phyloP scores from a whole-genome alignment of 441 rosid species.

The Populus trichocarpa region DNA sequence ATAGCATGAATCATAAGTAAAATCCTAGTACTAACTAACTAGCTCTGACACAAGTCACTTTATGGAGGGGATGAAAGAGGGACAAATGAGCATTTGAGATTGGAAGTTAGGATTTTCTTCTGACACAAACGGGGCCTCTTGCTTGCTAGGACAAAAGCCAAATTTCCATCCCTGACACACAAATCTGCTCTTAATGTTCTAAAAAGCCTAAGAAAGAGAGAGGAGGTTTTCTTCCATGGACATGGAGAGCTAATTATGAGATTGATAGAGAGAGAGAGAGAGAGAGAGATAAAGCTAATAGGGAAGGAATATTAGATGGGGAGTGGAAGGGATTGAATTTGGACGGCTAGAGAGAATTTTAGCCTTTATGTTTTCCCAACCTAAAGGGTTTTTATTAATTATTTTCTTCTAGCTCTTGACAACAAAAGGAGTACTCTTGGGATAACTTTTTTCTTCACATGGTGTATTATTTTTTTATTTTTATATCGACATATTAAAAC shows the following conservation, averaged over 20 bases:
- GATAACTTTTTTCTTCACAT: too few species aligned
- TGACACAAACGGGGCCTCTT: conserved; percentile 21
- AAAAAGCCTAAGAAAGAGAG: neutral
- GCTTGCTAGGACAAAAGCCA: conserved; percentile 15
- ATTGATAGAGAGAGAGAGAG: neutral
- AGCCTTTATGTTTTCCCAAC: neutral
- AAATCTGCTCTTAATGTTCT: neutral
- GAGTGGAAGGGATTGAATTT: conserved; percentile 14
- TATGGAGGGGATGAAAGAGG: neutral
- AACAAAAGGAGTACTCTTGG: neutral
- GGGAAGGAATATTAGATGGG: conserved; percentile 10
- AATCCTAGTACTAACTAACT: conserved; percentile 23
- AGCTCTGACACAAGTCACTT: conserved; percentile 22
- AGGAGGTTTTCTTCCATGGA: neutral
- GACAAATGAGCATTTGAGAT: conserved; percentile 2
- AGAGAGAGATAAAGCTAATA: neutral
- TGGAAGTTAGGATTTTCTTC: conserved; percentile 16
- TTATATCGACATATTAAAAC: too few species aligned
- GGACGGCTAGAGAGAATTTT: conserved; percentile 19
- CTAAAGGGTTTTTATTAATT: neutral
- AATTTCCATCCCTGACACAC: neutral
- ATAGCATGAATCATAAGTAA: neutral
- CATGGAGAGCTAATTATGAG: neutral
- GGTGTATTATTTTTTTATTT: too few species aligned
- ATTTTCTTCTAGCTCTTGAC: neutral